phyloP scores from a whole-genome alignment of 2,329 filamentous ascomycete species.

The Xylariomycetidae sp. region DNA sequence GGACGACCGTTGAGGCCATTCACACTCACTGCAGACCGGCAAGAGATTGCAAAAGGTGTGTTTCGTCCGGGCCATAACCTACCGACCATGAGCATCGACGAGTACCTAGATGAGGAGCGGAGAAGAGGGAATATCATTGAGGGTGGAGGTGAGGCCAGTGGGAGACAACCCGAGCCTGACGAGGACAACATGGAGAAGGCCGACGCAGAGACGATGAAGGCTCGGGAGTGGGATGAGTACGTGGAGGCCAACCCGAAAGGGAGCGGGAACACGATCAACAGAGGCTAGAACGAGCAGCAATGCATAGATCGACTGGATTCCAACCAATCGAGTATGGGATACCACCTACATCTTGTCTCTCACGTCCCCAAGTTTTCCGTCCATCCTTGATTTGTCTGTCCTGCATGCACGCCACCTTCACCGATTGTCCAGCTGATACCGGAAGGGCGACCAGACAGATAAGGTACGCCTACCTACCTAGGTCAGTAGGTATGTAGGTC shows the following conservation, averaged over 20 bases:
- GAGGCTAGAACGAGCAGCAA: slow-evolving; percentile 40
- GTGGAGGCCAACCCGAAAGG: slow-evolving; percentile 83
- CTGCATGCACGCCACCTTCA: too few species aligned
- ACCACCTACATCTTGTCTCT: too few species aligned
- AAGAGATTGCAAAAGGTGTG: slow-evolving; percentile 71
- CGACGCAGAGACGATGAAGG: slow-evolving; percentile 88
- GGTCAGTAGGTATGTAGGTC: too few species aligned
- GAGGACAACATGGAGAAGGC: slow-evolving; percentile 87
- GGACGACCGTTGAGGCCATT: slow-evolving; percentile 90
- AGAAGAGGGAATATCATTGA: slow-evolving; percentile 82
- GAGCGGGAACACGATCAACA: slow-evolving; percentile 76
- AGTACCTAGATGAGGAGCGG: slow-evolving; percentile 90
- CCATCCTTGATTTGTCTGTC: too few species aligned
- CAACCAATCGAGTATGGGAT: background rate
- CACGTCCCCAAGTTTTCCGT: too few species aligned
- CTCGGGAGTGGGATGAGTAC: slow-evolving; percentile 91
- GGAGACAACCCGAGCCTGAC: slow-evolving; percentile 64
- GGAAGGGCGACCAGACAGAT: too few species aligned
- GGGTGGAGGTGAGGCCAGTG: slow-evolving; percentile 74
- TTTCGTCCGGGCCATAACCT: slow-evolving; percentile 89
- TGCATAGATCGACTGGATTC: background rate
- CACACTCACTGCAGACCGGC: slow-evolving; percentile 71
- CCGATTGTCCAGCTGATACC: too few species aligned
- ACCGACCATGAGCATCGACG: slow-evolving; percentile 96
- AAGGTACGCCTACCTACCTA: too few species aligned